These are phyloP conservation scores for Fusarium succisae DNA, from an alignment of 2,329 filamentous ascomycete species.

Conservation along the genomic window DNA sequence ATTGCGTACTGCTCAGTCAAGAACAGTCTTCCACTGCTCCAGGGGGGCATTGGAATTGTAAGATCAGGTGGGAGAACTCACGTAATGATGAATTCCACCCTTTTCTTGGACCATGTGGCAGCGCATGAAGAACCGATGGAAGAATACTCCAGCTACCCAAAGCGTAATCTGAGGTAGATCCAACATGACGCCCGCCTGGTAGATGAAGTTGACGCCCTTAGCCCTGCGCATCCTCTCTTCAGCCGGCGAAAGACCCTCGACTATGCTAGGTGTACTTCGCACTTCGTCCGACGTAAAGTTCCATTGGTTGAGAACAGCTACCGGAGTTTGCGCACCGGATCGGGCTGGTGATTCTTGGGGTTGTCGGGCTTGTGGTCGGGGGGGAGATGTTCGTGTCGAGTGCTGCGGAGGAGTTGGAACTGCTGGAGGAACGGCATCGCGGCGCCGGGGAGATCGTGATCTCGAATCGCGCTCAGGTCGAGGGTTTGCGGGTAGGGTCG, in stretches of 20 bases:
- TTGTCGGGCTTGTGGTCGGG: constrained; percentile 56
- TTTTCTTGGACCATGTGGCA: constrained; percentile 80
- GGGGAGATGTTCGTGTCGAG: constrained; percentile 64
- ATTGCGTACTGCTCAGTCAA: background rate
- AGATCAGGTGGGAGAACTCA: constrained; percentile 54
- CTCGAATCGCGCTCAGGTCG: constrained; percentile 57
- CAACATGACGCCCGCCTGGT: constrained; percentile 90
- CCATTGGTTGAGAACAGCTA: constrained; percentile 74
- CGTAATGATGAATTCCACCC: constrained; percentile 87
- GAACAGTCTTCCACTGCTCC: background rate
- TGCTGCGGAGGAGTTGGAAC: constrained; percentile 69
- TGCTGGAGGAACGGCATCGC: constrained; percentile 65
- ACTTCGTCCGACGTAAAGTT: constrained; percentile 87
- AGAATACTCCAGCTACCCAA: constrained; percentile 91
- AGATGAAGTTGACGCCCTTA: constrained; percentile 97
- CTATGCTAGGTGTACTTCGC: constrained; percentile 80
- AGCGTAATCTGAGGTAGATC: constrained; percentile 92
- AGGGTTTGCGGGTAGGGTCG: constrained; percentile 53
- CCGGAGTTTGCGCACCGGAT: constrained; percentile 51
- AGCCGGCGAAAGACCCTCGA: constrained; percentile 79
- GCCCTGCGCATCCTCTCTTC: constrained; percentile 84
- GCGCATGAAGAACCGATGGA: constrained; percentile 96
- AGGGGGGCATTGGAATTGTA: background rate
- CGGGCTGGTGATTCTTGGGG: constrained; percentile 56
- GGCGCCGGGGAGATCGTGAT: constrained; percentile 59